Conservation (phyloP, 805 yeast genomes). For the Nakazawaea wickerhamii region DNA sequence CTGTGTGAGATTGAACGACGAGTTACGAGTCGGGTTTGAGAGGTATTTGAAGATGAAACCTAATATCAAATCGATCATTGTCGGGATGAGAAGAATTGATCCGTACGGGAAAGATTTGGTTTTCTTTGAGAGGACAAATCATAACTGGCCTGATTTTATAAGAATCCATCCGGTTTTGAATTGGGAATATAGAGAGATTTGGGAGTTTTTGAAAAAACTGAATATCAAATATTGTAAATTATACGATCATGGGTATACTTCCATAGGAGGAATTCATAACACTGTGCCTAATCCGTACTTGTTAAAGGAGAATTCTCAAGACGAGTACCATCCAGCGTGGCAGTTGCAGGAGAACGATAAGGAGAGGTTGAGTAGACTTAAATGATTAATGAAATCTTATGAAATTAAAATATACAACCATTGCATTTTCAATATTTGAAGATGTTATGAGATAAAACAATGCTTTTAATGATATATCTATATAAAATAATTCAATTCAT, state of each 20-base stretch:
- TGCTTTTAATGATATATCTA: too few species aligned
- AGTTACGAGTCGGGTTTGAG: slow-evolving; percentile 64
- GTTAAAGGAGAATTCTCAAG: slow-evolving; percentile 16
- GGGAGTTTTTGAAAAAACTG: slow-evolving; percentile 69
- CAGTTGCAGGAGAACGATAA: slow-evolving; percentile 53
- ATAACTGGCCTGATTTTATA: slow-evolving; percentile 85
- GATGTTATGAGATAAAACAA: too few species aligned
- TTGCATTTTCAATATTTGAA: too few species aligned
- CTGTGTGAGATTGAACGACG: slow-evolving; percentile 35
- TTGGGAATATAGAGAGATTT: slow-evolving; percentile 80
- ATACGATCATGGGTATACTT: slow-evolving; percentile 83
- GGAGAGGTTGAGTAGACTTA: slow-evolving; percentile 41
- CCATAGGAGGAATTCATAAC: slow-evolving; percentile 72
- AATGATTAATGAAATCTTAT: too few species aligned
- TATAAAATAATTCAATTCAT: too few species aligned
- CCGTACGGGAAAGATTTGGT: slow-evolving; percentile 66
- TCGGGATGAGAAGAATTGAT: slow-evolving; percentile 85
- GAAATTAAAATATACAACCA: too few species aligned
- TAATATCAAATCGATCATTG: slow-evolving; percentile 64
- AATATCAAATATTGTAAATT: slow-evolving; percentile 65
- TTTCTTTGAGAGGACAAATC: slow-evolving; percentile 72
- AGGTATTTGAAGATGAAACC: slow-evolving; percentile 50
- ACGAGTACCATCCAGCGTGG: slow-evolving; percentile 46
- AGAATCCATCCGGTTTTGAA: slow-evolving; percentile 84
- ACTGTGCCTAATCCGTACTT: slow-evolving; percentile 72